phyloP scores from a whole-genome alignment of 2,329 filamentous ascomycete species.

The Chrysoporthe cubensis region DNA sequence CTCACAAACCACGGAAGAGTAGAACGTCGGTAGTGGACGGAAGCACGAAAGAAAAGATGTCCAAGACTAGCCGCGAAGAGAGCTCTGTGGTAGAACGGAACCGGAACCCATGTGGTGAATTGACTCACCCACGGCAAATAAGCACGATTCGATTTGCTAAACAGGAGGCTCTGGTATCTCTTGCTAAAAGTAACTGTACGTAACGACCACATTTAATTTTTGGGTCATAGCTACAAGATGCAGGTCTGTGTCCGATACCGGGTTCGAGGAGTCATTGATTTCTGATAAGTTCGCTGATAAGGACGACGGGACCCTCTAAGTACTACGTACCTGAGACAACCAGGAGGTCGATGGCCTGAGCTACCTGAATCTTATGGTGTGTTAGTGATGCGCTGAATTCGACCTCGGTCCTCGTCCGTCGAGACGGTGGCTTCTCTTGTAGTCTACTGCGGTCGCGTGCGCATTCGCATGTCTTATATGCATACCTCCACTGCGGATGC shows the following conservation, averaged over 20 bases:
- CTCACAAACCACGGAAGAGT: not conserved
- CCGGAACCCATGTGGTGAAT: not conserved
- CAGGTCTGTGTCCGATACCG: slow-evolving; percentile 24
- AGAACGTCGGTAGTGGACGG: slow-evolving; percentile 3
- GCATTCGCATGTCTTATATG: not conserved
- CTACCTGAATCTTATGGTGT: slow-evolving; percentile 5
- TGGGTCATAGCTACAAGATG: slow-evolving; percentile 14
- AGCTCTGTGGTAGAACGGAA: not conserved
- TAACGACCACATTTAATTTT: slow-evolving; percentile 27
- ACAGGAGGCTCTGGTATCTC: slow-evolving; percentile 7
- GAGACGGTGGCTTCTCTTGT: not conserved
- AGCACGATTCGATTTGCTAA: slow-evolving; percentile 27
- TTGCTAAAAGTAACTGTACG: slow-evolving; percentile 15
- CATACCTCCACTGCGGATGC: not conserved
- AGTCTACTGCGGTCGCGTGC: not conserved
- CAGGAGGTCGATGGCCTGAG: not conserved
- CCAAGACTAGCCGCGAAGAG: slow-evolving; percentile 5
- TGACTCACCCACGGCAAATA: slow-evolving; percentile 13
- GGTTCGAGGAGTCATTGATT: slow-evolving; percentile 22
- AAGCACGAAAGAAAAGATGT: slow-evolving; percentile 16
- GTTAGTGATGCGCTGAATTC: not conserved
- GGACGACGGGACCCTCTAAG: not conserved
- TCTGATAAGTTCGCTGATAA: slow-evolving; percentile 9
- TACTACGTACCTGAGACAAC: slow-evolving; percentile 12
- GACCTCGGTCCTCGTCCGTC: not conserved